phyloP scores from a whole-genome alignment of 495 filamentous ascomycete genomes.

The Lasiosphaeria miniovina region DNA sequence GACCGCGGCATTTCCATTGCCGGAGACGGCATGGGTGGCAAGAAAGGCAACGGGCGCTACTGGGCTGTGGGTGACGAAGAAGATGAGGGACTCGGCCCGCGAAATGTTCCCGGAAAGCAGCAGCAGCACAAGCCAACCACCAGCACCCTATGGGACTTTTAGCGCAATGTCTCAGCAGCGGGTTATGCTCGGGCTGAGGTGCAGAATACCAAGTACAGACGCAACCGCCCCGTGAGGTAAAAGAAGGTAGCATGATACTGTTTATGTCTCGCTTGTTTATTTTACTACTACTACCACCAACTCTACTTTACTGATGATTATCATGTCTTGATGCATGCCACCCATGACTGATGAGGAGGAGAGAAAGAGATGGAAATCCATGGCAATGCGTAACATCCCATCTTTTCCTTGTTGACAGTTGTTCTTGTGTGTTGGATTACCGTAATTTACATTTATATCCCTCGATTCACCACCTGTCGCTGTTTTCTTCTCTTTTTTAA shows the following conservation, averaged over 20 bases:
- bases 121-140: slow-evolving; percentile 26
- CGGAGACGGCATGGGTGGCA: slow-evolving; percentile 75
- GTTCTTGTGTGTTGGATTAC: too few species aligned
- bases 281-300: background rate
- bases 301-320: background rate
- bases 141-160: slow-evolving; percentile 56
- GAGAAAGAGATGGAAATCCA: background rate
- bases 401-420: too few species aligned
- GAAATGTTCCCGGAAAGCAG: slow-evolving; percentile 35
- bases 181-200: too few species aligned
- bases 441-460: too few species aligned
- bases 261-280: slow-evolving; percentile 2
- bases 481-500: background rate
- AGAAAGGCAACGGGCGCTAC: slow-evolving; percentile 54
- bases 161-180: slow-evolving; percentile 7
- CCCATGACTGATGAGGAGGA: background rate
- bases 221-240: too few species aligned
- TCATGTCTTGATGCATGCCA: background rate
- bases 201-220: too few species aligned
- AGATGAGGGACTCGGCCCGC: slow-evolving; percentile 33
- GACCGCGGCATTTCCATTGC: slow-evolving; percentile 54
- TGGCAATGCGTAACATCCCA: background rate
- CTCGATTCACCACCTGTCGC: too few species aligned
- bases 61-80: slow-evolving; percentile 62
- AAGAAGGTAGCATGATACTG: background rate